phyloP scores from a whole-genome alignment of 768 basidiomycete genomes.

The Coprinopsis strossmayeri region DNA sequence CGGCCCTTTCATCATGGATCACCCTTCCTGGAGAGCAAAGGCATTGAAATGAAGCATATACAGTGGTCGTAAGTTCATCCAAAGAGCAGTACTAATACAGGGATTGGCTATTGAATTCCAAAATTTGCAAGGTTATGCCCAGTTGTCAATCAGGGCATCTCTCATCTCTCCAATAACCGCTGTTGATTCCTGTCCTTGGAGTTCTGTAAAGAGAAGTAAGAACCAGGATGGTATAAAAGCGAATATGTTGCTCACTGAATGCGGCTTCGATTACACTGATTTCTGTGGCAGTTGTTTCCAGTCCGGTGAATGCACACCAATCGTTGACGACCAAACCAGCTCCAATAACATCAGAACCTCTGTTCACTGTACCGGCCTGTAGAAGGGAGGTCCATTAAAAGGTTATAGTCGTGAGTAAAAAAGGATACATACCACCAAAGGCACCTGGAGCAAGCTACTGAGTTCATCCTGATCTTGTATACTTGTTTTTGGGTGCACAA shows the following conservation, averaged over 20 bases:
- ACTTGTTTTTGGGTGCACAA: conserved; percentile 97
- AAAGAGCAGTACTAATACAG: background rate
- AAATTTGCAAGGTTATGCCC: conserved; percentile 51
- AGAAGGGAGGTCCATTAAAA: conserved; percentile 3
- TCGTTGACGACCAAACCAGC: conserved; percentile 98
- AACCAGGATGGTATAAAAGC: background rate
- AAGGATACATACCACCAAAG: conserved; percentile 71
- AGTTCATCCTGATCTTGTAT: conserved; percentile 97
- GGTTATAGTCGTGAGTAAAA: background rate
- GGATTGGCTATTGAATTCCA: background rate
- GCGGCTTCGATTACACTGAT: conserved; percentile 96
- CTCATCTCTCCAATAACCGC: conserved; percentile 91
- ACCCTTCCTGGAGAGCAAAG: no score
- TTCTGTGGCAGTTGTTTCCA: conserved; percentile 99
- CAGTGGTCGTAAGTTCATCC: background rate
- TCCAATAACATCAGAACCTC: conserved; percentile 96
- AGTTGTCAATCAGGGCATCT: conserved; percentile 86
- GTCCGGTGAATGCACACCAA: conserved; percentile 98
- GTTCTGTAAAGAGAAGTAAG: conserved; percentile 40
- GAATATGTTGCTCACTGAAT: conserved; percentile 66
- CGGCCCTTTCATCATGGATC: no score
- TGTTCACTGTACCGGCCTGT: conserved; percentile 96
- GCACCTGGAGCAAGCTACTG: conserved; percentile 88
- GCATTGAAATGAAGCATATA: no score
- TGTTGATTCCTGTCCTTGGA: conserved; percentile 77